Percentiles rank a stretch among this genome's conserved stretches.
These are phyloP conservation scores for Solanum gandarillasii DNA, from an alignment of 257 asterid species.

Conservation along the genomic window DNA sequence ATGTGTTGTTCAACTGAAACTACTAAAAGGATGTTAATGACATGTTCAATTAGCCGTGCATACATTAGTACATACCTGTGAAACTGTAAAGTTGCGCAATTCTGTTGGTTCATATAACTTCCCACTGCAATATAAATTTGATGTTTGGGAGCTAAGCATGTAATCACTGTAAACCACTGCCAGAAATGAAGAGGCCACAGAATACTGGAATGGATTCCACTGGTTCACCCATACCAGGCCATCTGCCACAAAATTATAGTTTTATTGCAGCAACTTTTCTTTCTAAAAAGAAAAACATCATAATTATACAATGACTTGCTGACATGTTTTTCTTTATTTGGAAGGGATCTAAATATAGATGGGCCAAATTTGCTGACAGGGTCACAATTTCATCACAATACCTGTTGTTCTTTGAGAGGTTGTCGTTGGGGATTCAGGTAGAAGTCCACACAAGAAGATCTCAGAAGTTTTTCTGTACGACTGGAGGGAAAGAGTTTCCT, in stretches of 20 bases:
- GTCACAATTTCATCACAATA: neutral
- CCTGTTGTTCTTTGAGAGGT: slow-evolving; percentile 39
- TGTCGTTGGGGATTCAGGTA: slow-evolving; percentile 38
- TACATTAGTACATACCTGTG: slow-evolving; percentile 26
- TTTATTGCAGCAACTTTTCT: neutral
- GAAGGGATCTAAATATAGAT: neutral
- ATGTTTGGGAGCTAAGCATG: slow-evolving; percentile 42
- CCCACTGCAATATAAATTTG: slow-evolving; percentile 38
- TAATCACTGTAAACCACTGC: slow-evolving; percentile 56
- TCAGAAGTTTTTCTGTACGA: slow-evolving; percentile 47
- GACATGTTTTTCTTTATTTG: neutral
- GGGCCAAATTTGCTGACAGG: neutral
- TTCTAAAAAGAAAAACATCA: neutral
- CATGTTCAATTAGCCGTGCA: neutral
- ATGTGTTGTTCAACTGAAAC: neutral
- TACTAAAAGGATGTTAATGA: neutral
- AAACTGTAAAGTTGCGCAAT: slow-evolving; percentile 32
- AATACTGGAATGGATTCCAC: slow-evolving; percentile 45
- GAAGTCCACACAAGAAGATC: slow-evolving; percentile 41
- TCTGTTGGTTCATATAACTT: slow-evolving; percentile 23
- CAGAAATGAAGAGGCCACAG: slow-evolving; percentile 57
- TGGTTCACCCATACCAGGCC: slow-evolving; percentile 44
- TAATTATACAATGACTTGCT: neutral
- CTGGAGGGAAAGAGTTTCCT: slow-evolving; percentile 42
- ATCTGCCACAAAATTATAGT: slow-evolving; percentile 18